phyloP scores from a whole-genome alignment of 2,329 filamentous ascomycete genomes.

The Didymella arachidicola region DNA sequence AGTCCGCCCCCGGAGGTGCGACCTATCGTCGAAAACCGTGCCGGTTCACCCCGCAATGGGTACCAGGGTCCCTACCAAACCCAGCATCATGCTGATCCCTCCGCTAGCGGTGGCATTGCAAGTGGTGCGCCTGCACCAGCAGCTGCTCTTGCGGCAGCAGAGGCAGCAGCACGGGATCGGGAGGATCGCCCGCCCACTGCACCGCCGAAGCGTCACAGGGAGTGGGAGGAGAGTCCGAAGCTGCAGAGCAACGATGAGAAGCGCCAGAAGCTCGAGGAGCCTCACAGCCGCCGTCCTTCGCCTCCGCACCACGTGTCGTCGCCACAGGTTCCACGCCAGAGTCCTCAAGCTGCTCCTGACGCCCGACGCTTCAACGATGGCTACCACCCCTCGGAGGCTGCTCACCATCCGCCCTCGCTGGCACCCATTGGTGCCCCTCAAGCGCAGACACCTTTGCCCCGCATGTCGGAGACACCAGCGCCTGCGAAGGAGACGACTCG shows the following conservation, averaged over 20 bases:
- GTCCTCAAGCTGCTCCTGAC: conserved; percentile 69
- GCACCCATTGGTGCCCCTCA: conserved; percentile 54
- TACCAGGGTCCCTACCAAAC: conserved; percentile 78
- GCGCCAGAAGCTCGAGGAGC: conserved; percentile 84
- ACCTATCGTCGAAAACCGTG: conserved; percentile 81
- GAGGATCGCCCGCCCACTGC: conserved; percentile 81
- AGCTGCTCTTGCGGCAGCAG: conserved; percentile 70
- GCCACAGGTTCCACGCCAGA: conserved; percentile 74
- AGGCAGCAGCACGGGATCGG: conserved; percentile 69
- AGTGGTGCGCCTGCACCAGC: conserved; percentile 72
- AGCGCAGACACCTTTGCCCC: conserved; percentile 57
- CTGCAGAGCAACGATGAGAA: conserved; percentile 82
- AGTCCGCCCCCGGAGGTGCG: conserved; percentile 87
- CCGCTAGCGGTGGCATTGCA: conserved; percentile 67
- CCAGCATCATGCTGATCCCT: conserved; percentile 73
- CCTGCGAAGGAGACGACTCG: conserved; percentile 35
- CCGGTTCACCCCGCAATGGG: conserved; percentile 88
- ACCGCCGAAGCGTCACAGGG: conserved; percentile 79
- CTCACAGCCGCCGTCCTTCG: conserved; percentile 73
- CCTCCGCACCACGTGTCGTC: conserved; percentile 57
- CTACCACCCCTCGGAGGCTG: conserved; percentile 92
- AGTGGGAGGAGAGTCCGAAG: conserved; percentile 95
- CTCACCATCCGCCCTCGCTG: conserved; percentile 78
- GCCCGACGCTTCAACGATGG: conserved; percentile 73
- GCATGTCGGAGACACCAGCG: conserved; percentile 54